Evolutionary conservation across 805 yeast species (phyloP).

Genomic region (Starmera caribaea): DNA sequence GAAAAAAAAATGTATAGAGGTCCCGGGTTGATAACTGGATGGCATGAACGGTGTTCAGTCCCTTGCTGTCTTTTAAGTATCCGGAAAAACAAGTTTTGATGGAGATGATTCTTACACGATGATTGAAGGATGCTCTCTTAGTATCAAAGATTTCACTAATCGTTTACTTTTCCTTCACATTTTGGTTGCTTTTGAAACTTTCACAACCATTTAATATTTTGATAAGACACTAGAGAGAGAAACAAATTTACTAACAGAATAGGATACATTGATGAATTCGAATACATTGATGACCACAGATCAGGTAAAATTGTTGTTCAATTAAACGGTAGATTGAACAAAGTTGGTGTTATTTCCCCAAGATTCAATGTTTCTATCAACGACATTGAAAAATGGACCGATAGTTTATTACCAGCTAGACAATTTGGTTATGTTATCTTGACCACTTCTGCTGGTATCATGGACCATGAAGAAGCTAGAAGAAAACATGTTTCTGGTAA

Average conservation of each 20-base stretch:
- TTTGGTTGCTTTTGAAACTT: not conserved
- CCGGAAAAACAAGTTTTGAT: constrained; percentile 52
- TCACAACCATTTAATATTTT: not conserved
- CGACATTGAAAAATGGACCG: constrained; percentile 98
- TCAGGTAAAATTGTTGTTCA: constrained; percentile 95
- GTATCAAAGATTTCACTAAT: constrained; percentile 5
- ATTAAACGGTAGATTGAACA: constrained; percentile 96
- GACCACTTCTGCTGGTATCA: constrained; percentile 98
- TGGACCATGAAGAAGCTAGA: constrained; percentile 99
- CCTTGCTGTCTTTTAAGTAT: constrained; percentile 92
- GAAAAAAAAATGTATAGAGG: not conserved
- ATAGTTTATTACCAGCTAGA: constrained; percentile 97
- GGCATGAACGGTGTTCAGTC: constrained; percentile 76
- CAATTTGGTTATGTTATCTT: constrained; percentile 97
- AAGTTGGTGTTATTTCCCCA: constrained; percentile 98
- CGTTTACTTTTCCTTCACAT: constrained; percentile 29
- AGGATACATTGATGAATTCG: constrained; percentile 93
- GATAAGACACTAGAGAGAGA: too few relatives aligned
- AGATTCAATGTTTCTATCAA: constrained; percentile 94
- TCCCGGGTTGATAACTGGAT: constrained; percentile 96
- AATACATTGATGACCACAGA: constrained; percentile 98
- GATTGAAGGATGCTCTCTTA: constrained; percentile 5
- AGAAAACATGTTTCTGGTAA: constrained; percentile 99
- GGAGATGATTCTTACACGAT: constrained; percentile 29
- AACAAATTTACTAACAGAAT: not conserved